Conservation (phyloP, 1,139 yeast genomes). For the Zygosaccharomyces pseudobailii region DNA sequence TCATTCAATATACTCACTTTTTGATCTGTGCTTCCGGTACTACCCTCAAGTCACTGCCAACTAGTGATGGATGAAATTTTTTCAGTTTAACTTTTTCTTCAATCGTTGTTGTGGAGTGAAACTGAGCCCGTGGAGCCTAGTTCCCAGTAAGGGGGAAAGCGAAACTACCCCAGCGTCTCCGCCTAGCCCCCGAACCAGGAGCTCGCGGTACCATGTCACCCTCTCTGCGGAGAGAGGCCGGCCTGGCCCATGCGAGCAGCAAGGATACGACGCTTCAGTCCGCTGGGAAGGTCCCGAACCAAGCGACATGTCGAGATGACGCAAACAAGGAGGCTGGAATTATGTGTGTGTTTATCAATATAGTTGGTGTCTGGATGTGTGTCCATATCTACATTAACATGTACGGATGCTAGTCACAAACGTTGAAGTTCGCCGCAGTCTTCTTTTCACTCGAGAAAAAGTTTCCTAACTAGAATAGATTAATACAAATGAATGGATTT, state of each 20-base stretch:
- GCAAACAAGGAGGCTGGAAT: not conserved
- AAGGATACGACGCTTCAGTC: too few relatives aligned
- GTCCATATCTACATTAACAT: not conserved
- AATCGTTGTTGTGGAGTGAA: slow-evolving; percentile 1
- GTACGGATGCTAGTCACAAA: not conserved
- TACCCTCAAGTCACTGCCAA: slow-evolving; percentile 2
- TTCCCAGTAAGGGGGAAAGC: not conserved
- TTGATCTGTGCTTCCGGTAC: slow-evolving; percentile 6
- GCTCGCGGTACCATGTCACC: too few relatives aligned
- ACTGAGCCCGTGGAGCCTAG: slow-evolving; percentile 3
- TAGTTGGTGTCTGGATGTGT: not conserved
- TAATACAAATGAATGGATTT: not conserved
- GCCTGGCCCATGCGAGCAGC: too few relatives aligned
- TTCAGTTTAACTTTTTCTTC: slow-evolving; percentile 4
- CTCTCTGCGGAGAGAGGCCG: too few relatives aligned
- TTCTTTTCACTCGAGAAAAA: too few relatives aligned
- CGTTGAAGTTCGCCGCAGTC: too few relatives aligned
- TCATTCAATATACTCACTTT: slow-evolving; percentile 3
- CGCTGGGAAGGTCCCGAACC: not conserved
- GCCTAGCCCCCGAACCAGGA: not conserved
- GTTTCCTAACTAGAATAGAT: too few relatives aligned
- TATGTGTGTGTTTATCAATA: not conserved
- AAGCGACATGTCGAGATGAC: not conserved
- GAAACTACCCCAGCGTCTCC: not conserved
- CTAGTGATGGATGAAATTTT: not conserved